phyloP scores from a whole-genome alignment of 1,284 basidiomycete species.

The Cryptococcus sp. region DNA sequence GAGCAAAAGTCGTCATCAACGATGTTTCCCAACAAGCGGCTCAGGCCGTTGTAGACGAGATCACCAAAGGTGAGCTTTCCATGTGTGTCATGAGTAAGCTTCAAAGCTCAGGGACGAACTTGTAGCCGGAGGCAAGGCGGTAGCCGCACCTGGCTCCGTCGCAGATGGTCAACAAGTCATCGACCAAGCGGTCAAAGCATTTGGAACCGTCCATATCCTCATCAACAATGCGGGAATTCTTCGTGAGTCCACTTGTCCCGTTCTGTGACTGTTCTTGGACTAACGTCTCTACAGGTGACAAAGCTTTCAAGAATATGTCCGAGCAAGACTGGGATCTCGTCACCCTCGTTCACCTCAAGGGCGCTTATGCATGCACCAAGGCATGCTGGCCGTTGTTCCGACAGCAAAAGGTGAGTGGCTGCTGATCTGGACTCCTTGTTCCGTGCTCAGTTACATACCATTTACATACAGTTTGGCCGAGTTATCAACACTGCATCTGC shows the following conservation, averaged over 20 bases:
- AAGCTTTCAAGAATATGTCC: slow-evolving; percentile 83
- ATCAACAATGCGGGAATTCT: slow-evolving; percentile 98
- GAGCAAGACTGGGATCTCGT: slow-evolving; percentile 85
- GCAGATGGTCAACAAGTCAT: slow-evolving; percentile 86
- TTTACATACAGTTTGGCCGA: slow-evolving; percentile 65
- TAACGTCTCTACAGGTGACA: slow-evolving; percentile 49
- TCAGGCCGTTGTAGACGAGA: slow-evolving; percentile 90
- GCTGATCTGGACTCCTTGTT: not conserved
- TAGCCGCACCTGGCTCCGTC: slow-evolving; percentile 84
- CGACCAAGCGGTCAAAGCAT: slow-evolving; percentile 77
- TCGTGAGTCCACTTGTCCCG: slow-evolving; percentile 56
- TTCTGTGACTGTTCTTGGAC: too few species aligned
- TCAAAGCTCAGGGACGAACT: not conserved
- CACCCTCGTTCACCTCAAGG: slow-evolving; percentile 88
- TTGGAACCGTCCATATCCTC: slow-evolving; percentile 77
- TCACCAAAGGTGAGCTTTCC: slow-evolving; percentile 65
- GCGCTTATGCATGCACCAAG: slow-evolving; percentile 91
- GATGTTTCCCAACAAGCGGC: slow-evolving; percentile 89
- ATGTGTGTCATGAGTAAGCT: not conserved
- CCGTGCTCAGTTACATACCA: not conserved
- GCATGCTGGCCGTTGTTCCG: slow-evolving; percentile 96
- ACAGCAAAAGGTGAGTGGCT: slow-evolving; percentile 67
- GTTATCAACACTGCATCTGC: slow-evolving; percentile 87
- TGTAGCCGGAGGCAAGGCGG: slow-evolving; percentile 80
- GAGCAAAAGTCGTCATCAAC: slow-evolving; percentile 93